Conservation (phyloP, 495 filamentous ascomycete genomes). For the Podospora australis region DNA sequence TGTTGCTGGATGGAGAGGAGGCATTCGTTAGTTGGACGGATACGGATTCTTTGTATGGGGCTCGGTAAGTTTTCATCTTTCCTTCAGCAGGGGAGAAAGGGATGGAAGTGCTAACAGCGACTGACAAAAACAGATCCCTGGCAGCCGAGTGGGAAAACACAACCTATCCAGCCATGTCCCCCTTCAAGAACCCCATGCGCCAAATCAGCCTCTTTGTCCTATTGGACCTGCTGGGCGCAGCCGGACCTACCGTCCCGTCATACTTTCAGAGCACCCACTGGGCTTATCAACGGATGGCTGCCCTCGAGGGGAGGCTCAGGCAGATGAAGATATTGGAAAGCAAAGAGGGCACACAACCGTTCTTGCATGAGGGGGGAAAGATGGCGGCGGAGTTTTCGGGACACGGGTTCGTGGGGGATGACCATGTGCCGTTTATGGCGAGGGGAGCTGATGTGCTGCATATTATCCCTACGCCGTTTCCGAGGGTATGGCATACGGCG, state of each 20-base stretch:
- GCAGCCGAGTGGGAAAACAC: slow-evolving; percentile 69
- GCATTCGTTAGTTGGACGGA: slow-evolving; percentile 71
- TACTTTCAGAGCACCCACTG: slow-evolving; percentile 85
- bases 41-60: slow-evolving; percentile 75
- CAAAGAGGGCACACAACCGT: slow-evolving; percentile 23
- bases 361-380: slow-evolving; percentile 49
- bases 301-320: slow-evolving; percentile 64
- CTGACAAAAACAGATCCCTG: slow-evolving; percentile 45
- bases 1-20: slow-evolving; percentile 88
- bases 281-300: slow-evolving; percentile 71
- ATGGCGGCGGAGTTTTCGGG: slow-evolving; percentile 36
- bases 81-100: not conserved
- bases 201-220: slow-evolving; percentile 81
- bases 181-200: slow-evolving; percentile 60
- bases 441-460: slow-evolving; percentile 78
- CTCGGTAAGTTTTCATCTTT: slow-evolving; percentile 41
- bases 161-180: slow-evolving; percentile 60
- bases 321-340: slow-evolving; percentile 33
- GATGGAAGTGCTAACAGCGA: not conserved
- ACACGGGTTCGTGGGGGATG: slow-evolving; percentile 53
- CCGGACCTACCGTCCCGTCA: slow-evolving; percentile 60
- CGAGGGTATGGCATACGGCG: slow-evolving; percentile 72
- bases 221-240: slow-evolving; percentile 73
- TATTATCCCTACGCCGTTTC: slow-evolving; percentile 74
- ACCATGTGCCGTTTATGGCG: slow-evolving; percentile 78